Conservation (phyloP, 768 basidiomycete genomes). For the Pisolithus tinctorius region DNA sequence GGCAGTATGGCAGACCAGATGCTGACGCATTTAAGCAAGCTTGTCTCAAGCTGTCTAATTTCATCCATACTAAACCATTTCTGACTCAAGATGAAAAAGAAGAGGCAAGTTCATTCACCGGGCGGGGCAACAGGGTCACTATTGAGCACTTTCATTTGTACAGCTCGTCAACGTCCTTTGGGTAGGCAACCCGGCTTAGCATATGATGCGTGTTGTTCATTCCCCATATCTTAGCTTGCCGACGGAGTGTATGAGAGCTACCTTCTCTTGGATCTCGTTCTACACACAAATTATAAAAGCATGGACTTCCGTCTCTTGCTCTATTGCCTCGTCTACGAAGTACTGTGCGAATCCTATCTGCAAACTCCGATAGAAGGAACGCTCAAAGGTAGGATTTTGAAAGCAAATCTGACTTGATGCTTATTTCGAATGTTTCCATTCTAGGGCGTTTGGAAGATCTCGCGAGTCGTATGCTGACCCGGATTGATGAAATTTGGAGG, state of each 20-base stretch:
- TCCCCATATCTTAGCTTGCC: not conserved
- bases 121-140: not conserved
- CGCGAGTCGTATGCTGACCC: not conserved
- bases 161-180: not conserved
- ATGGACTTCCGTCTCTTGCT: not conserved
- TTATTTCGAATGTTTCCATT: not conserved
- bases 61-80: not conserved
- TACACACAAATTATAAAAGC: not conserved
- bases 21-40: not conserved
- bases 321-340: not conserved
- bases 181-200: not conserved
- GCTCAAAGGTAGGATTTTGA: not conserved
- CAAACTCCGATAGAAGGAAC: not conserved
- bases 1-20: not conserved
- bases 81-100: not conserved
- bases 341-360: not conserved
- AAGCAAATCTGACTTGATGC: not conserved
- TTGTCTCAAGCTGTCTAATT: not conserved
- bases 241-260: not conserved
- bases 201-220: not conserved
- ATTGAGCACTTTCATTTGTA: not conserved
- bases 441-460: not conserved
- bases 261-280: not conserved
- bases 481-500: too few species aligned
- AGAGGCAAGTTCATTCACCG: not conserved